phyloP scores from a whole-genome alignment of 2,329 filamentous ascomycete genomes.

The Xylaria sp. region DNA sequence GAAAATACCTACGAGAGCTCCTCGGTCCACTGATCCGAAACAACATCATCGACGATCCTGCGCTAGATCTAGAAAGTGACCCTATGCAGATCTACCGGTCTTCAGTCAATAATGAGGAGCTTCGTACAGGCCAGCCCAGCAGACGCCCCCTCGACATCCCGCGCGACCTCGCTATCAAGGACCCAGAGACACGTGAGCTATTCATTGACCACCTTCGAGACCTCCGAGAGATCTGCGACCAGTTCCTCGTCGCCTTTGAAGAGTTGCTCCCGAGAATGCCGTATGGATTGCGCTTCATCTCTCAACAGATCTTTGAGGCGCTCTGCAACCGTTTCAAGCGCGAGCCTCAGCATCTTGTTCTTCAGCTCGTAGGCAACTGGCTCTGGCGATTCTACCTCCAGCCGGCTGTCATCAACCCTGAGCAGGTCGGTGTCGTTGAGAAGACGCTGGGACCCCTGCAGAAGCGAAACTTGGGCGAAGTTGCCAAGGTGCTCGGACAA shows the following conservation, averaged over 20 bases:
- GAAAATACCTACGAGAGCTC: constrained; percentile 85
- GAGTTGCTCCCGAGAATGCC: constrained; percentile 84
- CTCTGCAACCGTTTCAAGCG: constrained; percentile 72
- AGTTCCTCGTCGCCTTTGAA: constrained; percentile 77
- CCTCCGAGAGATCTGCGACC: constrained; percentile 87
- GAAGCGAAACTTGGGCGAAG: constrained; percentile 85
- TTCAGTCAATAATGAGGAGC: constrained; percentile 93
- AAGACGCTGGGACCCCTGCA: constrained; percentile 83
- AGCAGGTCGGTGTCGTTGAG: constrained; percentile 89
- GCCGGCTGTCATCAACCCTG: constrained; percentile 80
- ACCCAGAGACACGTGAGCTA: constrained; percentile 82
- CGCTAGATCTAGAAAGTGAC: constrained; percentile 89
- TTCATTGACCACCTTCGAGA: constrained; percentile 95
- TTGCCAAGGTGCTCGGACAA: constrained; percentile 86
- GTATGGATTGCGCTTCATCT: constrained; percentile 84
- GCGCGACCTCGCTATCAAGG: constrained; percentile 89
- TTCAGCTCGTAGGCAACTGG: constrained; percentile 86
- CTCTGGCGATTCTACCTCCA: constrained; percentile 92
- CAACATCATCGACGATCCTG: constrained; percentile 87
- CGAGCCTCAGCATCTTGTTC: constrained; percentile 69
- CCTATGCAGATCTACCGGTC: constrained; percentile 96
- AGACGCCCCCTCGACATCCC: constrained; percentile 77
- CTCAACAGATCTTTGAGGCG: constrained; percentile 76
- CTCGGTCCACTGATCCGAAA: constrained; percentile 81
- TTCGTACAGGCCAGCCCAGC: constrained; percentile 82